phyloP scores from a whole-genome alignment of 352 stramenopile species.

The Saprolegnia diclina region DNA sequence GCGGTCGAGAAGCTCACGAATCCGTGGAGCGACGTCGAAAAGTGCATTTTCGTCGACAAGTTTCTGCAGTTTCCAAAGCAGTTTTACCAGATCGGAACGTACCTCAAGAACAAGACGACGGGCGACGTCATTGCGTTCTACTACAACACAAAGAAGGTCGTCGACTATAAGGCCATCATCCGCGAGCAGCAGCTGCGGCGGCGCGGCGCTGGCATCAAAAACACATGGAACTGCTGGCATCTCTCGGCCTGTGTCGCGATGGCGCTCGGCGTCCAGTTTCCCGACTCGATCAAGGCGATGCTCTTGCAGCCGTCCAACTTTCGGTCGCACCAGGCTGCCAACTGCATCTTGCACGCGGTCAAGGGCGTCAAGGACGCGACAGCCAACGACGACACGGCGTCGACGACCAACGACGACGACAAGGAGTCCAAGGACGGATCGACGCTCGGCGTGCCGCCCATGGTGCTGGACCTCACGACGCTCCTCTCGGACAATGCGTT shows the following conservation, averaged over 20 bases:
- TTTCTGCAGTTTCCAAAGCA: conserved; percentile 99
- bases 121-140: conserved; percentile 97
- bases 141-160: conserved; percentile 96
- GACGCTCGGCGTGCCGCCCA: not conserved
- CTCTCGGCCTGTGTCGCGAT: conserved; percentile 75
- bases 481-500: conserved; percentile 73
- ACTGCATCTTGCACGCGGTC: conserved; percentile 51
- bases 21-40: conserved; percentile 98
- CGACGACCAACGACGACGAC: conserved; percentile 8
- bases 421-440: conserved; percentile 9
- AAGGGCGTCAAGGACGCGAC: conserved; percentile 1
- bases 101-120: conserved; percentile 92
- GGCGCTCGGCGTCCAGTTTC: conserved; percentile 77
- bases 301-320: conserved; percentile 79
- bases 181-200: conserved; percentile 83
- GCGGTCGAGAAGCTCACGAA: conserved; percentile 83
- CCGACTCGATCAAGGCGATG: conserved; percentile 51
- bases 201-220: conserved; percentile 77
- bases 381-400: not conserved
- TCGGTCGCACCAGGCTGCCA: conserved; percentile 75
- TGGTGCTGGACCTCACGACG: conserved; percentile 65
- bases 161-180: conserved; percentile 95
- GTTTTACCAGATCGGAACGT: conserved; percentile 95
- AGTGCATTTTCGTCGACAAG: conserved; percentile 98
- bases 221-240: conserved; percentile 87